These are phyloP conservation scores for Carnegiea gigantea DNA, from an alignment of 179 eudicot species.

Conservation along the genomic window DNA sequence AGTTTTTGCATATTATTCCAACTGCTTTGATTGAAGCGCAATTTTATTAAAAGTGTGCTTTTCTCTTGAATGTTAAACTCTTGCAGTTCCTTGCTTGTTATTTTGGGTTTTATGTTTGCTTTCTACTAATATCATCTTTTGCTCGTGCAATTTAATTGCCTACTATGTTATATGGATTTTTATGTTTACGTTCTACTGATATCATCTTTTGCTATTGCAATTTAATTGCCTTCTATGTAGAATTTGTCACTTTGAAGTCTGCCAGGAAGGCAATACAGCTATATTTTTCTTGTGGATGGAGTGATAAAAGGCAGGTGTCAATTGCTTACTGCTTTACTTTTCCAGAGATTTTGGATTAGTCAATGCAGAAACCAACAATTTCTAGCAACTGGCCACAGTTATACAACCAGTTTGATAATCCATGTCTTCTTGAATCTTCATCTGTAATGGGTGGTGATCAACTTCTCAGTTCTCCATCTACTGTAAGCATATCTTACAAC, in stretches of 20 bases:
- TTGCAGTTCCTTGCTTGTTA: neutral
- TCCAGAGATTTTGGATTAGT: neutral
- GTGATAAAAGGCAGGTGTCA: slow-evolving; percentile 8
- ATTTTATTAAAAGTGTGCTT: neutral
- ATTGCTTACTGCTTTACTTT: slow-evolving; percentile 7
- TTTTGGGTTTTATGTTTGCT: neutral
- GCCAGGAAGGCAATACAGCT: neutral
- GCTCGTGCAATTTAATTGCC: slow-evolving; percentile 4
- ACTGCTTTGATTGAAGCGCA: neutral
- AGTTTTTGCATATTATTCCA: too few relatives aligned
- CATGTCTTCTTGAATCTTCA: slow-evolving; percentile 25
- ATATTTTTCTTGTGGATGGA: neutral
- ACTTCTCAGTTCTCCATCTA: slow-evolving; percentile 35
- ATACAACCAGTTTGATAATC: slow-evolving; percentile 3
- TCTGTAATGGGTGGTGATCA: slow-evolving; percentile 19
- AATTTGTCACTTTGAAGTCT: neutral
- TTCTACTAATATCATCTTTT: neutral
- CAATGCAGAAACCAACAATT: slow-evolving; percentile 22
- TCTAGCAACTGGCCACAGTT: slow-evolving; percentile 2
- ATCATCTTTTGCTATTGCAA: neutral
- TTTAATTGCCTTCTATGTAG: slow-evolving; percentile 18
- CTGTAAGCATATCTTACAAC: slow-evolving; percentile 31
- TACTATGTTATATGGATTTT: neutral
- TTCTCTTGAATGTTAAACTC: neutral
- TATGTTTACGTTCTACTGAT: neutral